A percentile compares a stretch with the other conserved stretches of the same genome.
Evolutionary conservation across 1,139 yeast species (phyloP).

Genomic region (Scheffersomyces titani): DNA sequence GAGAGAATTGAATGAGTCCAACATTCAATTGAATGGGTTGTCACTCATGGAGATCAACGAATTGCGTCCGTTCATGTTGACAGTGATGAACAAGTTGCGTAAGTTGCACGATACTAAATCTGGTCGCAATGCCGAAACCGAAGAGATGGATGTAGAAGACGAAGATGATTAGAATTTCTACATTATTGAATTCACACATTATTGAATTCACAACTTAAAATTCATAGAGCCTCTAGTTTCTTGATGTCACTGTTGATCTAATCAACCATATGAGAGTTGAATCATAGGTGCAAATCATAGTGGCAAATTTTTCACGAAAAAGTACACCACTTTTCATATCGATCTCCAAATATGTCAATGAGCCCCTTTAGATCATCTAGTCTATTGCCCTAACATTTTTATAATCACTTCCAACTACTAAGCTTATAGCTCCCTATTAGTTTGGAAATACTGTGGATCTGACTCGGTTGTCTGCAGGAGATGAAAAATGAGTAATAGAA

Average conservation of each 20-base stretch:
- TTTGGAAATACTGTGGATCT: not conserved
- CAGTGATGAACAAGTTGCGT: constrained; percentile 77
- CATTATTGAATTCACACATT: not conserved
- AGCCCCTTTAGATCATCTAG: not conserved
- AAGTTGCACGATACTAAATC: constrained; percentile 45
- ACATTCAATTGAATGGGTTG: constrained; percentile 80
- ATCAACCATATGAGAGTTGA: not conserved
- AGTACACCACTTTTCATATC: not conserved
- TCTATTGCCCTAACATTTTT: not conserved
- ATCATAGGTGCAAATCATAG: not conserved
- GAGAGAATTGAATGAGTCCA: constrained; percentile 74
- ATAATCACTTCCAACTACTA: not conserved
- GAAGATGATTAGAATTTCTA: constrained; percentile 8
- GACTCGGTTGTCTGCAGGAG: not conserved
- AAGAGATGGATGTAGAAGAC: constrained; percentile 13
- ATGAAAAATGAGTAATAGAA: not conserved
- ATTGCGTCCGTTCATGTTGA: constrained; percentile 75
- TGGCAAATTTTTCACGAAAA: too few relatives aligned
- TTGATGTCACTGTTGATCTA: not conserved
- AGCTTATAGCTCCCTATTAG: not conserved
- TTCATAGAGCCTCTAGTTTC: not conserved
- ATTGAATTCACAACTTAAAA: not conserved
- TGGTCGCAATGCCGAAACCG: constrained; percentile 23
- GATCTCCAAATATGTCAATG: too few relatives aligned
- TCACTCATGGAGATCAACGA: constrained; percentile 87